Evolutionary conservation across 305 asterid species (phyloP).

Genomic region (Ilex paraguariensis): DNA sequence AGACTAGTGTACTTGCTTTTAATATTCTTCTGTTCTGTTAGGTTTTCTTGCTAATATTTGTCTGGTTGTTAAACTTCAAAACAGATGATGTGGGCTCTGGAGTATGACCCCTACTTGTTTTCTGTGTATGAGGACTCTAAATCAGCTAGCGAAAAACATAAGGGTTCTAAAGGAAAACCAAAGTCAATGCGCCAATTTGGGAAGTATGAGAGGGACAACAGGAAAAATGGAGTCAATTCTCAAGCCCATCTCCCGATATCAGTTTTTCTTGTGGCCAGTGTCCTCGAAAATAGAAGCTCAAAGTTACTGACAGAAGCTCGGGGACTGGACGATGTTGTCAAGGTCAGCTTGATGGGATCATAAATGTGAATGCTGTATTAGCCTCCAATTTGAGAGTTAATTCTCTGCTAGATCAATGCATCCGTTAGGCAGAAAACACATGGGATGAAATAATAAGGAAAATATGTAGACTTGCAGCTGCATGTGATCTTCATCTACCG

Average conservation of each 20-base stretch:
- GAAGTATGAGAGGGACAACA: conserved; percentile 67
- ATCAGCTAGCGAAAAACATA: conserved; percentile 39
- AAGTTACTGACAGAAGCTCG: conserved; percentile 20
- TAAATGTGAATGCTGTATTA: background rate
- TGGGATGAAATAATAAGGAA: background rate
- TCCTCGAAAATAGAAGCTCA: conserved; percentile 16
- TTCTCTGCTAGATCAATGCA: background rate
- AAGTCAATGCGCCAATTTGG: conserved; percentile 65
- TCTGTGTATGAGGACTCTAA: conserved; percentile 55
- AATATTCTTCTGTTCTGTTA: background rate
- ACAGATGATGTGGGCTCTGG: conserved; percentile 99
- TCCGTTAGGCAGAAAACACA: background rate
- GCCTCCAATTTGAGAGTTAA: background rate
- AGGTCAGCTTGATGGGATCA: conserved; percentile 7
- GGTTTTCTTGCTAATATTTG: conserved; percentile 6
- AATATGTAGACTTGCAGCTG: background rate
- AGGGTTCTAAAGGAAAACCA: conserved; percentile 52
- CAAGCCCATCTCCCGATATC: conserved; percentile 20
- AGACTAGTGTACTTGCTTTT: no score
- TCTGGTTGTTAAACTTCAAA: conserved; percentile 14
- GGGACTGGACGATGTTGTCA: conserved; percentile 23
- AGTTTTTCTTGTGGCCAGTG: conserved; percentile 20
- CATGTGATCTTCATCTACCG: background rate
- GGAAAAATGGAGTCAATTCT: conserved; percentile 39
- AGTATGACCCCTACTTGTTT: conserved; percentile 70